Percentiles rank a stretch among this genome's conserved stretches.
Conservation (phyloP, 768 basidiomycete species). For the Trametes cinnabarina region DNA sequence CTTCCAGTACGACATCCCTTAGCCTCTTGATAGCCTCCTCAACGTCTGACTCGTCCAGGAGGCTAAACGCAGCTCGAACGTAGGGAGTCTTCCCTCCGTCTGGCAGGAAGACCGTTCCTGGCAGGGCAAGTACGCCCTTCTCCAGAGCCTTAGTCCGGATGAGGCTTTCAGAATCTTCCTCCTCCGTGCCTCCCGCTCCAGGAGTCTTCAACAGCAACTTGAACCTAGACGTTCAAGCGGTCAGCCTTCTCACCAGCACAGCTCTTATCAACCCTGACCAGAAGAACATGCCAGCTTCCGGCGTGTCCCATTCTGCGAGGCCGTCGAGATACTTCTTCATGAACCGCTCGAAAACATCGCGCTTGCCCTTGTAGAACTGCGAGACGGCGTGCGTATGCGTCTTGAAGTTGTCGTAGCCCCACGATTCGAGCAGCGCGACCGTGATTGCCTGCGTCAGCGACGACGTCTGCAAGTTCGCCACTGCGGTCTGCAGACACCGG, state of each 20-base stretch:
- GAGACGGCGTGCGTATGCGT: constrained; percentile 69
- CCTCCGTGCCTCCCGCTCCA: constrained; percentile 11
- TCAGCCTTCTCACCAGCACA: not conserved
- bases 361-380: constrained; percentile 66
- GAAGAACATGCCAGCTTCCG: constrained; percentile 88
- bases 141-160: constrained; percentile 76
- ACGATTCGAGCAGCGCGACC: constrained; percentile 56
- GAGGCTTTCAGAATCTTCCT: constrained; percentile 53
- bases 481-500: constrained; percentile 50
- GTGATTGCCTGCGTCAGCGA: constrained; percentile 67
- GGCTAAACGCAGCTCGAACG: constrained; percentile 85
- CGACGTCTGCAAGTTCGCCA: constrained; percentile 66
- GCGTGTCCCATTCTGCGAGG: constrained; percentile 69
- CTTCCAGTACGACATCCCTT: constrained; percentile 29
- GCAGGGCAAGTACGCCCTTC: constrained; percentile 84
- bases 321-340: constrained; percentile 74
- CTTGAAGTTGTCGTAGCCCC: constrained; percentile 80
- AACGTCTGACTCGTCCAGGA: constrained; percentile 64
- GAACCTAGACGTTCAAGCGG: constrained; percentile 48
- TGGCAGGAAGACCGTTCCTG: constrained; percentile 83
- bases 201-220: constrained; percentile 64
- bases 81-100: constrained; percentile 67
- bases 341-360: constrained; percentile 76
- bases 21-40: constrained; percentile 72
- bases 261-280: constrained; percentile 49